These are phyloP conservation scores for Ophiostoma quercus DNA, from an alignment of 2,329 filamentous ascomycete genomes.

Conservation along the genomic window DNA sequence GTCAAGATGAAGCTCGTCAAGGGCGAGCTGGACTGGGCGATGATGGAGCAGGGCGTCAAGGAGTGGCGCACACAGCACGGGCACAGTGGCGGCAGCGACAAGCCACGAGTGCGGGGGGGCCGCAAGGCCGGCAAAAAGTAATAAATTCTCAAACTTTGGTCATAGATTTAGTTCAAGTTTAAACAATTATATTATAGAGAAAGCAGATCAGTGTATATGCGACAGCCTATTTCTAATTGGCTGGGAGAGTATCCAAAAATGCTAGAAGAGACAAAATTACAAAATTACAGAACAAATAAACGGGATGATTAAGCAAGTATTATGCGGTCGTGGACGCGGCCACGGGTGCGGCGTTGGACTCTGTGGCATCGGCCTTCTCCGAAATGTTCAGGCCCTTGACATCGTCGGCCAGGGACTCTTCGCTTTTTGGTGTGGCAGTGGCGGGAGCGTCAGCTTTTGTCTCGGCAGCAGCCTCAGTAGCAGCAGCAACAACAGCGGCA, in stretches of 20 bases:
- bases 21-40: constrained; percentile 70
- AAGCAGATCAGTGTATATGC: constrained; percentile 7
- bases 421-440: neutral
- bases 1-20: constrained; percentile 78
- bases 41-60: constrained; percentile 72
- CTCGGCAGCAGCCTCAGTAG: neutral
- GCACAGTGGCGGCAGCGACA: constrained; percentile 60
- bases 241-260: constrained; percentile 17
- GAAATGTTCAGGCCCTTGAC: constrained; percentile 22
- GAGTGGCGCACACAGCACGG: constrained; percentile 60
- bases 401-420: constrained; percentile 11
- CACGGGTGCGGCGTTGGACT: constrained; percentile 2
- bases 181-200: neutral
- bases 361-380: constrained; percentile 21
- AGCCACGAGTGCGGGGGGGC: neutral
- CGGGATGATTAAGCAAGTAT: neutral
- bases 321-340: constrained; percentile 7
- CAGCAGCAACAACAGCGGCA: constrained; percentile 12
- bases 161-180: neutral
- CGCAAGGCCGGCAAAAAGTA: neutral
- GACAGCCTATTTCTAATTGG: neutral
- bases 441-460: constrained; percentile 4
- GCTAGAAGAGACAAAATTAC: neutral
- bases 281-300: neutral
- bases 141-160: neutral